Conservation (phyloP, 75 land plant species). For the Selaginella tamariscina region DNA sequence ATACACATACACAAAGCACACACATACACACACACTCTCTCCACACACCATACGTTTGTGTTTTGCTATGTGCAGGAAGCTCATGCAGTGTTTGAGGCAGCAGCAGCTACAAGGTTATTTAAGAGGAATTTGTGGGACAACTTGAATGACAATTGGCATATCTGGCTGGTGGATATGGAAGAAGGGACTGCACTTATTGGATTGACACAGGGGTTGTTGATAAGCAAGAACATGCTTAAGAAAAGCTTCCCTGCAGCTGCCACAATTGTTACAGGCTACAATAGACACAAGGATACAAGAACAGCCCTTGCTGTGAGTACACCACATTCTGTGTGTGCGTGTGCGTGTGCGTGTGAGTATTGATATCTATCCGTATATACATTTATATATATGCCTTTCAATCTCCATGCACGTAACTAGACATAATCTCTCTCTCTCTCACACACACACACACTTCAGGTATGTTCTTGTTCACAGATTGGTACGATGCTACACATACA, state of each 20-base stretch:
- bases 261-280: not conserved
- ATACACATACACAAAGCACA: too few relatives aligned
- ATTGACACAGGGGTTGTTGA: not conserved
- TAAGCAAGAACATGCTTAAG: not conserved
- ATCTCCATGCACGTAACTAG: too few relatives aligned
- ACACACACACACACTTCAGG: too few relatives aligned
- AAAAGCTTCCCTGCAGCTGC: not conserved
- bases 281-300: not conserved
- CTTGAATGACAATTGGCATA: not conserved
- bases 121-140: not conserved
- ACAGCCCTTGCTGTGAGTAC: not conserved
- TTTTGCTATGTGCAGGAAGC: not conserved
- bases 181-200: not conserved
- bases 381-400: too few relatives aligned
- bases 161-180: slow-evolving; percentile 8
- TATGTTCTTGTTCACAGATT: too few relatives aligned
- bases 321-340: too few relatives aligned
- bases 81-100: not conserved
- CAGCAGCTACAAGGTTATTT: not conserved
- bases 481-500: too few relatives aligned
- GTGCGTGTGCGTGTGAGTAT: too few relatives aligned
- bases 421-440: too few relatives aligned
- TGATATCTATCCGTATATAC: too few relatives aligned
- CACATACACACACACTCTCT: too few relatives aligned
- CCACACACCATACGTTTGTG: too few relatives aligned